Conservation (phyloP, 2,329 filamentous ascomycete genomes). For the Colletotrichum horii region DNA sequence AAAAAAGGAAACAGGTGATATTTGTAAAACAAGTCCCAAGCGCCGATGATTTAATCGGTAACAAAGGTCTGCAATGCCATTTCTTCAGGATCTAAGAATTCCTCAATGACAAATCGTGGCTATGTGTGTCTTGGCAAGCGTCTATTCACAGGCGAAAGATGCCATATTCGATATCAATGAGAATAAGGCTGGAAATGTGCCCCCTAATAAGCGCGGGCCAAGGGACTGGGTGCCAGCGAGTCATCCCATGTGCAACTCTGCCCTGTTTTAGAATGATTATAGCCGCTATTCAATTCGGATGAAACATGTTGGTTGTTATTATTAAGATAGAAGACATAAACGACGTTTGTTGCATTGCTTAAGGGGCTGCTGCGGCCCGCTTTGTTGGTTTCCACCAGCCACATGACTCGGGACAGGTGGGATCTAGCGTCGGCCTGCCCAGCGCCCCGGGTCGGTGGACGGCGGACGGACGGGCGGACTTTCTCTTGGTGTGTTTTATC, state of each 20-base stretch:
- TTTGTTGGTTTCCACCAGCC: neutral
- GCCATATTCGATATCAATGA: neutral
- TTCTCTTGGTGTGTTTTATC: neutral
- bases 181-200: neutral
- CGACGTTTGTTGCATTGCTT: neutral
- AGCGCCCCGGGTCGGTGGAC: neutral
- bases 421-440: neutral
- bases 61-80: neutral
- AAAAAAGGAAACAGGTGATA: neutral
- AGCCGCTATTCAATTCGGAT: neutral
- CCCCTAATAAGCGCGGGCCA: neutral
- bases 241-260: neutral
- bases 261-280: constrained; percentile 1
- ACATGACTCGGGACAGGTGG: neutral
- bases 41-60: neutral
- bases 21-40: neutral
- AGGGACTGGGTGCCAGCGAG: neutral
- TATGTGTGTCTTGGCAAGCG: neutral
- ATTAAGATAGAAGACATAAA: neutral
- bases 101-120: neutral
- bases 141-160: neutral
- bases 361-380: neutral
- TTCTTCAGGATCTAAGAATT: neutral
- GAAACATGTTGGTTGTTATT: neutral
- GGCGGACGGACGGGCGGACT: neutral